Base-by-base conservation (phyloP, 2,329 filamentous ascomycete species). In the Trichoderma atroviride region DNA sequence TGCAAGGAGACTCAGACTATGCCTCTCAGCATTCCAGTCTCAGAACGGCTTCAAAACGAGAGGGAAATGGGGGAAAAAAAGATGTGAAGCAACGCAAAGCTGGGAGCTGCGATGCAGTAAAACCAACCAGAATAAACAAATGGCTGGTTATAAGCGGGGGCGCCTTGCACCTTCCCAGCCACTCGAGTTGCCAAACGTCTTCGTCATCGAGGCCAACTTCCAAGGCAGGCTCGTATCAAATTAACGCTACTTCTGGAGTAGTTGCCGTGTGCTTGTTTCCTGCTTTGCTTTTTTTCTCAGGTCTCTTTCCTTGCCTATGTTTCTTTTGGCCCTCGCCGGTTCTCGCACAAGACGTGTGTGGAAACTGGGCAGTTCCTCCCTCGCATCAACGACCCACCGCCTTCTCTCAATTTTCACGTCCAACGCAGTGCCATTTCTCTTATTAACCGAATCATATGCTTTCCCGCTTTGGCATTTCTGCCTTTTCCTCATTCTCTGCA, bases 101-200 rank as follows among this genome's bases (percentile, higher is more conserved):
- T 13, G 19, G 27, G 27, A 64, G 60, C 60, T 55, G 47, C 47
- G 63, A 58, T n/a, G 61, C 50, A 43, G 33, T 13, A 50, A 24
- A 24, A 19, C 22, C 47, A 24, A 50, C 22, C 47, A 50, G 50
- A 43, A 43, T 58, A 47, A 67, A 43, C 55, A 67, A 67, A 67
- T 59, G 63, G 63, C 55, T 59, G 63, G 63, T 47, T 43, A 58
- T 57, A 47, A 66, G 62, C 52, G 62, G 53, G 55, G 55, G 55
- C 55, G 40, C 63, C 63, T 58, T 59, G 63, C 63, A 59, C 53
- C 55, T 67, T 67, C 63, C 63, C 63, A 67, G 63, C 63, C 63
- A 58, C 63, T 59, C 55, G 35, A 67, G 35, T 59, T 59, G 40
- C 37, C 55, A 37, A 37, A 37, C 63, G 55, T 67, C 55, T 19